These are phyloP conservation scores for Asterophora parasitica DNA, from an alignment of 768 basidiomycete species.

Conservation along the genomic window DNA sequence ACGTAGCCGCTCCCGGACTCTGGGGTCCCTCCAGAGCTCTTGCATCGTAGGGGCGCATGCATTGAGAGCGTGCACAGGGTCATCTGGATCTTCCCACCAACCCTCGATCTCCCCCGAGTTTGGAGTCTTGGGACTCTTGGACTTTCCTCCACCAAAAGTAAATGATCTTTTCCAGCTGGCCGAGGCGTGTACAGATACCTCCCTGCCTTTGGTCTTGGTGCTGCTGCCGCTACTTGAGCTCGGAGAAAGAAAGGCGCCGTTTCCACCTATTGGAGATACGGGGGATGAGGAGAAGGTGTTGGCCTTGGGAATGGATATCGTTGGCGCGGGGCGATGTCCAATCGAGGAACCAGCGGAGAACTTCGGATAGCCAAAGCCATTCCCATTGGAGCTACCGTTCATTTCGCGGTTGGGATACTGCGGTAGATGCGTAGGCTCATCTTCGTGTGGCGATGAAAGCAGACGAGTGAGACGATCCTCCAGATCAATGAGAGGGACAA, in stretches of 20 bases:
- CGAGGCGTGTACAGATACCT: constrained; percentile 57
- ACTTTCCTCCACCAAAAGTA: constrained; percentile 48
- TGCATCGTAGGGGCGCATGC: constrained; percentile 61
- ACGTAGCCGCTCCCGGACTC: constrained; percentile 56
- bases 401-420: constrained; percentile 33
- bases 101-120: constrained; percentile 70
- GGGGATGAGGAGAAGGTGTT: constrained; percentile 25
- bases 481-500: constrained; percentile 66
- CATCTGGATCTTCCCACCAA: constrained; percentile 84
- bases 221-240: constrained; percentile 28
- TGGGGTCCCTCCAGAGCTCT: constrained; percentile 73
- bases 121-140: constrained; percentile 65
- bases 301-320: constrained; percentile 41
- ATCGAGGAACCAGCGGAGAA: constrained; percentile 3
- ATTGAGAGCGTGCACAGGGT: constrained; percentile 71
- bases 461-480: constrained; percentile 65
- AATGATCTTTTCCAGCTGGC: constrained; percentile 70
- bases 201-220: constrained; percentile 35
- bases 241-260: constrained; percentile 17
- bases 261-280: constrained; percentile 24
- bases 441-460: constrained; percentile 68
- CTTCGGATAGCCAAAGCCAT: constrained; percentile 16
- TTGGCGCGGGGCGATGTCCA: constrained; percentile 41
- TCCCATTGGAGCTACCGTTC: constrained; percentile 21
- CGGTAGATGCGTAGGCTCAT: constrained; percentile 59